These are phyloP conservation scores for Fraxinus greggii DNA, from an alignment of 305 asterid genomes.

Conservation along the genomic window DNA sequence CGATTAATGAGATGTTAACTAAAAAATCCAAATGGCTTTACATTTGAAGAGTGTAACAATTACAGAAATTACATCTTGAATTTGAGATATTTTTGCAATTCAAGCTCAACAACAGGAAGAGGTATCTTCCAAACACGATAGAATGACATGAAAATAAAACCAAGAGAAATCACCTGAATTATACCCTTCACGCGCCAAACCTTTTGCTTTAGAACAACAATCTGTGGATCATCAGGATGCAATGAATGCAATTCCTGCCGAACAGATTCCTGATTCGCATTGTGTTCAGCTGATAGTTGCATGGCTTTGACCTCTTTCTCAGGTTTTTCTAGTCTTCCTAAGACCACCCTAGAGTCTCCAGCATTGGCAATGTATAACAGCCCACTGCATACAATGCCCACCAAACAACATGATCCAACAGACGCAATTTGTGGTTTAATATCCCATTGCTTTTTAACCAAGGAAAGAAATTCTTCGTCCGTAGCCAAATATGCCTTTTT, in stretches of 20 bases:
- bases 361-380: slow-evolving; percentile 62
- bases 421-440: slow-evolving; percentile 59
- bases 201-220: slow-evolving; percentile 63
- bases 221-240: slow-evolving; percentile 72
- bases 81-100: neutral
- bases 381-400: slow-evolving; percentile 60
- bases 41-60: neutral
- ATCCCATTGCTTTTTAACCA: slow-evolving; percentile 60
- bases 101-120: neutral
- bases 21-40: neutral
- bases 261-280: slow-evolving; percentile 58
- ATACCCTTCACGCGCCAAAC: slow-evolving; percentile 86
- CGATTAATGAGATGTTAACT: neutral
- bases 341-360: slow-evolving; percentile 72
- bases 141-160: neutral
- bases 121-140: neutral
- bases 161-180: slow-evolving; percentile 51
- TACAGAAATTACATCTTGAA: neutral
- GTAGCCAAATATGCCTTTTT: slow-evolving; percentile 62
- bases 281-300: slow-evolving; percentile 67
- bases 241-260: slow-evolving; percentile 52
- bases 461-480: slow-evolving; percentile 62
- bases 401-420: slow-evolving; percentile 78
- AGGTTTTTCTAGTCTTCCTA: slow-evolving; percentile 44
- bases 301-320: slow-evolving; percentile 52